Evolutionary conservation across 108 stramenopile species (phyloP).

Genomic region (Epithemia pelagica): DNA sequence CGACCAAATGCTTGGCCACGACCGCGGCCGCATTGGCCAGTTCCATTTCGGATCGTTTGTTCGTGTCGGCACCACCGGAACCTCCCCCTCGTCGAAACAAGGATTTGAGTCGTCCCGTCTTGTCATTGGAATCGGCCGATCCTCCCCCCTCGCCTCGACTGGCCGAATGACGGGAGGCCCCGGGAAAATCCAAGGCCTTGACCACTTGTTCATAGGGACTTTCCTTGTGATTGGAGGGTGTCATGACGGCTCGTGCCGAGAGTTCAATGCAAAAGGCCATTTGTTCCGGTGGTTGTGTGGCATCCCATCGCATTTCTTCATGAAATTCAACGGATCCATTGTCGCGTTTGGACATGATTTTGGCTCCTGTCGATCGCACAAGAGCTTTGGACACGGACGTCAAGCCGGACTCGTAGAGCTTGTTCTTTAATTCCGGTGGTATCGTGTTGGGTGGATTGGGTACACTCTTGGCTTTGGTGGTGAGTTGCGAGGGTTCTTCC

Average conservation of each 20-base stretch:
- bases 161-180: background rate
- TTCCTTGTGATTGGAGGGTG: slow-evolving; percentile 30
- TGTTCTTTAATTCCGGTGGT: background rate
- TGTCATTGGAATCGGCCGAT: background rate
- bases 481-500: slow-evolving; percentile 1
- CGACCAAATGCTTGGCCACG: slow-evolving; percentile 31
- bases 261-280: slow-evolving; percentile 45
- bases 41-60: slow-evolving; percentile 22
- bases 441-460: background rate
- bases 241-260: slow-evolving; percentile 34
- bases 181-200: background rate
- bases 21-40: slow-evolving; percentile 41
- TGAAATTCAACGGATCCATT: slow-evolving; percentile 62
- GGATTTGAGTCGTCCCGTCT: background rate
- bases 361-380: slow-evolving; percentile 29
- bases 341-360: slow-evolving; percentile 40
- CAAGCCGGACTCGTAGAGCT: slow-evolving; percentile 18
- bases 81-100: slow-evolving; percentile 4
- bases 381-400: slow-evolving; percentile 17
- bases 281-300: slow-evolving; percentile 28
- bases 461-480: background rate
- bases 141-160: background rate
- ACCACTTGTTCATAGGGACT: slow-evolving; percentile 19
- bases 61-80: slow-evolving; percentile 7
- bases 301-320: slow-evolving; percentile 79